phyloP scores from a whole-genome alignment of 768 basidiomycete species.

The Trametes coccinea region DNA sequence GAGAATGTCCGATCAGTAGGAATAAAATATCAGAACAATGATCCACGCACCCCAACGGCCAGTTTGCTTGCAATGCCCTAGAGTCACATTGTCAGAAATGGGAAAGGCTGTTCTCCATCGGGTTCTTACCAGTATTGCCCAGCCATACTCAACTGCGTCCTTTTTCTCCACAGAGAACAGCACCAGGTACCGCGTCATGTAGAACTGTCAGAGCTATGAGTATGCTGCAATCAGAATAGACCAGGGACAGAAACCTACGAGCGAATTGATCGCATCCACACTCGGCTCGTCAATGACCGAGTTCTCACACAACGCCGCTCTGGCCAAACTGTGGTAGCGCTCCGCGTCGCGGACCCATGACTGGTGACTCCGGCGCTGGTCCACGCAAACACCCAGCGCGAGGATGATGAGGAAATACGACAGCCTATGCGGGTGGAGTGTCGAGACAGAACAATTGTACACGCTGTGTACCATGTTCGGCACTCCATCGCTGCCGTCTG shows the following conservation, averaged over 20 bases:
- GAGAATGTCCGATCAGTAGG: slow-evolving; percentile 17
- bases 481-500: slow-evolving; percentile 69
- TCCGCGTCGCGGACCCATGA: slow-evolving; percentile 42
- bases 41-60: slow-evolving; percentile 48
- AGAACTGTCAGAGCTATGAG: slow-evolving; percentile 43
- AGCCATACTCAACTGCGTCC: slow-evolving; percentile 70
- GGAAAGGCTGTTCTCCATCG: neutral
- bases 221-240: neutral
- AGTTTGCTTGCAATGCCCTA: slow-evolving; percentile 65
- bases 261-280: slow-evolving; percentile 67
- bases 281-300: slow-evolving; percentile 76
- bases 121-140: slow-evolving; percentile 42
- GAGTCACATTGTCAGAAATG: neutral
- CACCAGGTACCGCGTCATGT: slow-evolving; percentile 75
- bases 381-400: slow-evolving; percentile 70
- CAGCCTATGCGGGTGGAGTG: slow-evolving; percentile 64
- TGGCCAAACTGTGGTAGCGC: slow-evolving; percentile 57
- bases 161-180: slow-evolving; percentile 75
- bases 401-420: slow-evolving; percentile 72
- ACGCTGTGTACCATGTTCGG: slow-evolving; percentile 70
- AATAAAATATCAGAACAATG: neutral
- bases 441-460: slow-evolving; percentile 59
- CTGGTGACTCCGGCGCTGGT: slow-evolving; percentile 35
- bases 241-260: slow-evolving; percentile 42
- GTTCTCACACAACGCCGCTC: slow-evolving; percentile 68